A percentile compares a stretch with the other conserved stretches of the same genome.
These are phyloP conservation scores for Wickerhamiella slavikovae DNA, from an alignment of 805 yeast species.

Conservation along the genomic window DNA sequence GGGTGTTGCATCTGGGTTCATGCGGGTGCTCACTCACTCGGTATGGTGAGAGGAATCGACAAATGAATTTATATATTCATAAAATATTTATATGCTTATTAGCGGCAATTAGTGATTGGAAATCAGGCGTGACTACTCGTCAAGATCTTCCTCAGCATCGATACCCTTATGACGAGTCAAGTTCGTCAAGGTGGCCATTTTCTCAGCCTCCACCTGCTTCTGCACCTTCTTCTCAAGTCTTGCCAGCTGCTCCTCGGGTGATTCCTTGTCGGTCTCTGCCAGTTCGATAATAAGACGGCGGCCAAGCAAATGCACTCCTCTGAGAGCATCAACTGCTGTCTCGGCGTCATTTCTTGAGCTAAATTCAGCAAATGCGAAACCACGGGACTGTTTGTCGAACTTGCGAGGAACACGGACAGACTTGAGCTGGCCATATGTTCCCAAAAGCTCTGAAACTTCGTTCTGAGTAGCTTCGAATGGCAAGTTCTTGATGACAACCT, in stretches of 20 bases:
- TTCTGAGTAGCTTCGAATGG: slow-evolving; percentile 92
- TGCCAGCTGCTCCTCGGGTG: slow-evolving; percentile 79
- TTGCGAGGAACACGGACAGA: slow-evolving; percentile 93
- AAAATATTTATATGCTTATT: too few relatives aligned
- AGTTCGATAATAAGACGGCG: slow-evolving; percentile 84
- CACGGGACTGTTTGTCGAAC: slow-evolving; percentile 85
- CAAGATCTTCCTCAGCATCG: slow-evolving; percentile 43
- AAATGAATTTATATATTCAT: too few relatives aligned
- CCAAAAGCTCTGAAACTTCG: slow-evolving; percentile 80
- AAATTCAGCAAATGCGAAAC: slow-evolving; percentile 94
- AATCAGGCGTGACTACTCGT: too few relatives aligned
- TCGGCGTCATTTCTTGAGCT: slow-evolving; percentile 77
- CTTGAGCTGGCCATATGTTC: slow-evolving; percentile 84
- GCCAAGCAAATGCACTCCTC: slow-evolving; percentile 92
- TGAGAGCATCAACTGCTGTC: slow-evolving; percentile 77
- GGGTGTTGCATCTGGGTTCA: too few relatives aligned
- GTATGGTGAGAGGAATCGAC: too few relatives aligned
- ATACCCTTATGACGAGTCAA: slow-evolving; percentile 46
- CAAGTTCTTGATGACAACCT: slow-evolving; percentile 84
- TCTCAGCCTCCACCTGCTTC: slow-evolving; percentile 56
- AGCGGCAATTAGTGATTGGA: too few relatives aligned
- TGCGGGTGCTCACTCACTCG: not conserved
- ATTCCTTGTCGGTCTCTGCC: slow-evolving; percentile 62
- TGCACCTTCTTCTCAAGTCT: slow-evolving; percentile 74
- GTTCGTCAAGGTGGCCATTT: slow-evolving; percentile 45